A percentile compares a stretch with the other conserved stretches of the same genome.
Evolutionary conservation across 768 basidiomycete species (phyloP).

Genomic region (Hebeloma cylindrosporum): DNA sequence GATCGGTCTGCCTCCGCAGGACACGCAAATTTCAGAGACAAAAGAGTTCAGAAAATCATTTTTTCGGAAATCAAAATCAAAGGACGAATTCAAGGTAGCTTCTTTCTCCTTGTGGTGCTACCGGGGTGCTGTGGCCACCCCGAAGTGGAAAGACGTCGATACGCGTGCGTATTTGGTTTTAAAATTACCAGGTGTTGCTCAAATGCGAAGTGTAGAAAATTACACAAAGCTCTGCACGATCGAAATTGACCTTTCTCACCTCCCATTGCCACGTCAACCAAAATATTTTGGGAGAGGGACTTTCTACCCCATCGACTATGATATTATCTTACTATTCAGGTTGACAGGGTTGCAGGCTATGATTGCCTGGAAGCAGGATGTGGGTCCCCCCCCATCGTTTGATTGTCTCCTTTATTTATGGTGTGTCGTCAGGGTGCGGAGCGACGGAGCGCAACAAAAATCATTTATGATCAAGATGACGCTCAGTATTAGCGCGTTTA

Average conservation of each 20-base stretch:
- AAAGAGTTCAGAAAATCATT: conserved; percentile 42
- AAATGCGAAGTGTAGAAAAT: too few relatives aligned
- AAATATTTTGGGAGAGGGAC: not conserved
- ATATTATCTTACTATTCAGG: conserved; percentile 46
- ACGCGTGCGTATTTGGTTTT: too few relatives aligned
- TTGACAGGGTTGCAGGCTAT: conserved; percentile 49
- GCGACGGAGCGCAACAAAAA: conserved; percentile 47
- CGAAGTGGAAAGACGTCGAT: conserved; percentile 24
- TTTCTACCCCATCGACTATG: conserved; percentile 22
- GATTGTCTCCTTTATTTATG: not conserved
- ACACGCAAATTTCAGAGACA: conserved; percentile 41
- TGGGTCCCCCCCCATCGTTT: conserved; percentile 26
- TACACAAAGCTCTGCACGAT: conserved; percentile 8
- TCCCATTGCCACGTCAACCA: not conserved
- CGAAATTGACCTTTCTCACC: conserved; percentile 1
- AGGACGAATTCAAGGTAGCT: conserved; percentile 13
- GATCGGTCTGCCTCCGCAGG: conserved; percentile 25
- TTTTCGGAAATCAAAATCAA: conserved; percentile 18
- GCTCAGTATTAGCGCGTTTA: too few relatives aligned
- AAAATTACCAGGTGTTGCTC: too few relatives aligned
- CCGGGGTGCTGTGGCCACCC: conserved; percentile 17
- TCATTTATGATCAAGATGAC: too few relatives aligned
- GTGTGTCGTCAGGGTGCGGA: not conserved
- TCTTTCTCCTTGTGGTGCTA: conserved; percentile 24
- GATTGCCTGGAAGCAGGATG: conserved; percentile 47